Conservation (phyloP, 2,329 filamentous ascomycete genomes). For the Talaromyces marneffei region DNA sequence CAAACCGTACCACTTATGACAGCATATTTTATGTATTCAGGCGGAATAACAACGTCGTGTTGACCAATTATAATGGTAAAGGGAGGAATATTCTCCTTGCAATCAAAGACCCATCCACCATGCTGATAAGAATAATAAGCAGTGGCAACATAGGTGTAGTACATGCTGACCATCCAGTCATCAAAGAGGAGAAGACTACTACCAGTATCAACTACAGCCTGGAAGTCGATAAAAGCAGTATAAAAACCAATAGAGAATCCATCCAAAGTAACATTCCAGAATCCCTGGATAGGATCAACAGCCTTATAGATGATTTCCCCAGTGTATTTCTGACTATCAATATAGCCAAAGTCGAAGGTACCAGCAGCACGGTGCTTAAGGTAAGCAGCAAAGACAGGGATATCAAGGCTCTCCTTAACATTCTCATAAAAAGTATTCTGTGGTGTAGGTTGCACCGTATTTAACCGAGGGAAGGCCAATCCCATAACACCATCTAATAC, state of each 20-base stretch:
- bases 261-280: slow-evolving; percentile 56
- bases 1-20: slow-evolving; percentile 53
- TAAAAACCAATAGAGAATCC: slow-evolving; percentile 57
- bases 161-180: no score
- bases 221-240: slow-evolving; percentile 40
- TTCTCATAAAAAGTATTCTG: slow-evolving; percentile 57
- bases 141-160: no score
- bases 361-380: slow-evolving; percentile 14
- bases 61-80: slow-evolving; percentile 51
- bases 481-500: no score
- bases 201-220: slow-evolving; percentile 63
- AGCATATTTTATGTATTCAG: slow-evolving; percentile 52
- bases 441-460: no score
- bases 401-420: slow-evolving; percentile 46
- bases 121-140: no score
- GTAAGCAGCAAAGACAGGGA: slow-evolving; percentile 13
- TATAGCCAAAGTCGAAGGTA: slow-evolving; percentile 16
- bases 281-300: slow-evolving; percentile 51
- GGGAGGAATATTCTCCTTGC: slow-evolving; percentile 47
- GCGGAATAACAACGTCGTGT: no score
- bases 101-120: slow-evolving; percentile 54
- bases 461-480: background rate
- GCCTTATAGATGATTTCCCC: slow-evolving; percentile 7
- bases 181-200: slow-evolving; percentile 61
- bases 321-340: slow-evolving; percentile 13